Evolutionary conservation across 1,284 basidiomycete genomes (phyloP).

Genomic region (Ustilago crameri): DNA sequence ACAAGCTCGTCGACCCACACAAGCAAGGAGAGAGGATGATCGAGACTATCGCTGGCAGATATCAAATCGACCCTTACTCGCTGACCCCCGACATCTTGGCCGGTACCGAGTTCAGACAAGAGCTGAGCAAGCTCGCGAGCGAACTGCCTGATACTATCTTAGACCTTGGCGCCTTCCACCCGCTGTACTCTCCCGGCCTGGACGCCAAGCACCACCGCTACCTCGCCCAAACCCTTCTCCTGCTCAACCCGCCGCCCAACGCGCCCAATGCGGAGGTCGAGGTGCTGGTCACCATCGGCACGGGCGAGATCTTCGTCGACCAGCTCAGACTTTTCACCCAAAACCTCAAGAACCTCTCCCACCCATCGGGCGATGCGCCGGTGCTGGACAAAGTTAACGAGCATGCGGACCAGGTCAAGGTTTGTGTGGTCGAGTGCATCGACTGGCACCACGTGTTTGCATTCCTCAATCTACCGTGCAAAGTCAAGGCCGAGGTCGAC

Average conservation of each 20-base stretch:
- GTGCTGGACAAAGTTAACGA: too few relatives aligned
- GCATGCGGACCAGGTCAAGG: slow-evolving; percentile 6
- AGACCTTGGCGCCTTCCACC: slow-evolving; percentile 32
- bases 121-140: slow-evolving; percentile 12
- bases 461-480: slow-evolving; percentile 29
- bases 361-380: too few relatives aligned
- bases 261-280: slow-evolving; percentile 1
- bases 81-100: background rate
- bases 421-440: slow-evolving; percentile 26
- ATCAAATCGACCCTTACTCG: slow-evolving; percentile 14
- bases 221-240: slow-evolving; percentile 20
- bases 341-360: slow-evolving; percentile 13
- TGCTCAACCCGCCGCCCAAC: slow-evolving; percentile 5
- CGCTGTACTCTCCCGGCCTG: slow-evolving; percentile 23
- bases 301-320: slow-evolving; percentile 28
- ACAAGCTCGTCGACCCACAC: background rate
- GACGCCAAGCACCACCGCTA: slow-evolving; percentile 16
- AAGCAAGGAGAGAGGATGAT: background rate
- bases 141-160: slow-evolving; percentile 20
- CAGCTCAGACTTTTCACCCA: slow-evolving; percentile 18
- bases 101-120: background rate
- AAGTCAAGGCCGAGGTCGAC: slow-evolving; percentile 30
- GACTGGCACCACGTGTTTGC: slow-evolving; percentile 43
- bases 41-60: slow-evolving; percentile 3
- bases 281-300: slow-evolving; percentile 24